Conservation (phyloP, 768 basidiomycete genomes). For the Suillus tomentosus region DNA sequence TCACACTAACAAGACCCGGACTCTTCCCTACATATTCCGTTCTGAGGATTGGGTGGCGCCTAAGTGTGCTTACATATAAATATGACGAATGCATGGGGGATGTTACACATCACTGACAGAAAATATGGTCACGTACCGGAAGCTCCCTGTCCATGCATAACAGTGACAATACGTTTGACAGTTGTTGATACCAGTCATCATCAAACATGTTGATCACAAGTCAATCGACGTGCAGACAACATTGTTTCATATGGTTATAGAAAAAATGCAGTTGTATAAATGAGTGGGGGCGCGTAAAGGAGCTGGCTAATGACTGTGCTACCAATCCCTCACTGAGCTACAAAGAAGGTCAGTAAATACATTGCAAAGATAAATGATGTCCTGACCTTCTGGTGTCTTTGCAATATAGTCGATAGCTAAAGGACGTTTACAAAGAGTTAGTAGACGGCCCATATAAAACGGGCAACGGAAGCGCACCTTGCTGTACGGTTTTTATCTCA, state of each 20-base stretch:
- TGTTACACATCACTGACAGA: background rate
- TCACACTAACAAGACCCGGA: too few species aligned
- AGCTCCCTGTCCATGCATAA: background rate
- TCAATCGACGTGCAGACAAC: background rate
- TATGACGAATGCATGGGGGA: too few species aligned
- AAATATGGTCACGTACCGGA: background rate
- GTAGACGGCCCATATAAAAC: background rate
- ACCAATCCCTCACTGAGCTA: constrained; percentile 48
- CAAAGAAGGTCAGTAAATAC: constrained; percentile 20
- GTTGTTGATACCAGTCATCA: background rate
- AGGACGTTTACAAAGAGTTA: constrained; percentile 16
- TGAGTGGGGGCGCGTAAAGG: background rate
- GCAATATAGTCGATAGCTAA: constrained; percentile 93
- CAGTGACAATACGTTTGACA: background rate
- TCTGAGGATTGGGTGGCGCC: too few species aligned
- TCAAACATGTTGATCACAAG: background rate
- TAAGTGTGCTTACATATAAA: too few species aligned
- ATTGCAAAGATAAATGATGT: constrained; percentile 12
- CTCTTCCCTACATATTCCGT: too few species aligned
- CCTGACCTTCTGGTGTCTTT: constrained; percentile 85
- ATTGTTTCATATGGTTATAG: background rate
- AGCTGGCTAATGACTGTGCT: background rate
- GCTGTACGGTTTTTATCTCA: constrained; percentile 86
- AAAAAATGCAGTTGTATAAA: background rate
- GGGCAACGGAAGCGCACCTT: constrained; percentile 59